Percentiles rank a stretch among this genome's conserved stretches.
Evolutionary conservation across 1,284 basidiomycete species (phyloP).

Genomic region (Austroboletus novae-zelandiae): DNA sequence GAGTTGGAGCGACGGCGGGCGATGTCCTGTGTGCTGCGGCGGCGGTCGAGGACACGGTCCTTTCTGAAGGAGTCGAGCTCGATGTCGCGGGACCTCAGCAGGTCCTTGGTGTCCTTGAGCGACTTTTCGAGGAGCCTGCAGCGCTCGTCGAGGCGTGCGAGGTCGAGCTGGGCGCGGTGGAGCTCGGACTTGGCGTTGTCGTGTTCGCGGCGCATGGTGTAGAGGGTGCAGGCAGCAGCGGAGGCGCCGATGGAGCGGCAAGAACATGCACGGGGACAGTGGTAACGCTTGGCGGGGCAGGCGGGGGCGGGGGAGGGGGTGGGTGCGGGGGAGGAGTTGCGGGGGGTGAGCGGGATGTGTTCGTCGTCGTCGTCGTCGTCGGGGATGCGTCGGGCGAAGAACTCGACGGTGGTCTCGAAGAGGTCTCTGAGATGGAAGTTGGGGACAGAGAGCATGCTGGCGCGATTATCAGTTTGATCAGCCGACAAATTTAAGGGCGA

Average conservation of each 20-base stretch:
- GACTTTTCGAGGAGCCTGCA: conserved; percentile 59
- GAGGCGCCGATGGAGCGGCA: conserved; percentile 35
- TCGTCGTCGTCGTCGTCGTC: conserved; percentile 22
- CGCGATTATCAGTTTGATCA: neutral
- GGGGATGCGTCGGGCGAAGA: conserved; percentile 48
- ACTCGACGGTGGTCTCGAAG: conserved; percentile 58
- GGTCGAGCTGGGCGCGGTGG: conserved; percentile 50
- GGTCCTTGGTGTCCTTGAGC: conserved; percentile 50
- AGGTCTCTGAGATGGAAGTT: conserved; percentile 57
- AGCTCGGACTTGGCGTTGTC: conserved; percentile 57
- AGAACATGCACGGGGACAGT: conserved; percentile 37
- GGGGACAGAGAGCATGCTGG: conserved; percentile 46
- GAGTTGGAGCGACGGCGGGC: conserved; percentile 29
- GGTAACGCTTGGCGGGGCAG: conserved; percentile 41
- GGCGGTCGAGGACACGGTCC: conserved; percentile 36
- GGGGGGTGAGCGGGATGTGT: conserved; percentile 26
- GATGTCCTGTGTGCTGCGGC: conserved; percentile 27
- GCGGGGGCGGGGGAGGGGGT: conserved; percentile 20
- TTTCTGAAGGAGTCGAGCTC: conserved; percentile 56
- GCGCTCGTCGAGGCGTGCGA: conserved; percentile 54
- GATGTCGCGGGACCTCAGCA: conserved; percentile 45
- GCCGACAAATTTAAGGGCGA: neutral
- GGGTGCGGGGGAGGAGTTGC: conserved; percentile 27
- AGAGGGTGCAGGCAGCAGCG: conserved; percentile 32
- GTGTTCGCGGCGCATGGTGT: conserved; percentile 55